A percentile compares a stretch with the other conserved stretches of the same genome.
These are phyloP conservation scores for Phytophthora palmivora DNA, from an alignment of 352 stramenopile species.

Conservation along the genomic window DNA sequence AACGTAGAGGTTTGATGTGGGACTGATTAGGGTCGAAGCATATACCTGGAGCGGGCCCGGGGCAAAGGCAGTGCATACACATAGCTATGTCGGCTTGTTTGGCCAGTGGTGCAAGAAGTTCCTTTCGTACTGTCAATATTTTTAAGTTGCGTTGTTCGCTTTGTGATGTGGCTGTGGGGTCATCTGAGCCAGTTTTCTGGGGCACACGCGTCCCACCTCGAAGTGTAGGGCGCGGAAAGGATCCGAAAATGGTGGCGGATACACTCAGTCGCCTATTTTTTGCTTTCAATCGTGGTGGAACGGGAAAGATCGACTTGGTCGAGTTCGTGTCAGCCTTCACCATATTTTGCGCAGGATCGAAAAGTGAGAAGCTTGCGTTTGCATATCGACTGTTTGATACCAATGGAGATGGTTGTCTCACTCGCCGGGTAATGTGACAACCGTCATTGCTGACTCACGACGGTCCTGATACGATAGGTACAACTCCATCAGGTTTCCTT, in stretches of 20 bases:
- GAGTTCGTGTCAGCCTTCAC: slow-evolving; percentile 95
- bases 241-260: slow-evolving; percentile 82
- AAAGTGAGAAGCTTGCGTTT: slow-evolving; percentile 95
- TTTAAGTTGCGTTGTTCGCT: background rate
- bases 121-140: background rate
- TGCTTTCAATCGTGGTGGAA: slow-evolving; percentile 86
- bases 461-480: slow-evolving; percentile 3
- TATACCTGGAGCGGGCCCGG: background rate
- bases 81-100: slow-evolving; percentile 15
- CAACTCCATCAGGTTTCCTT: slow-evolving; percentile 14
- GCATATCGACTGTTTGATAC: slow-evolving; percentile 92
- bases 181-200: too few species aligned
- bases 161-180: background rate
- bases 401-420: slow-evolving; percentile 91
- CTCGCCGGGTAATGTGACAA: slow-evolving; percentile 90
- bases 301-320: slow-evolving; percentile 83
- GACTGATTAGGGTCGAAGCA: slow-evolving; percentile 9
- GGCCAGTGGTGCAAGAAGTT: background rate
- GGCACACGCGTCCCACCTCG: slow-evolving; percentile 58
- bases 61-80: slow-evolving; percentile 24
- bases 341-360: slow-evolving; percentile 94
- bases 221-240: slow-evolving; percentile 70
- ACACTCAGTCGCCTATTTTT: slow-evolving; percentile 84
- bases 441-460: background rate
- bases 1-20: slow-evolving; percentile 1